Evolutionary conservation across 495 filamentous ascomycete genomes (phyloP).

Genomic region (Talaromyces proteolyticus): DNA sequence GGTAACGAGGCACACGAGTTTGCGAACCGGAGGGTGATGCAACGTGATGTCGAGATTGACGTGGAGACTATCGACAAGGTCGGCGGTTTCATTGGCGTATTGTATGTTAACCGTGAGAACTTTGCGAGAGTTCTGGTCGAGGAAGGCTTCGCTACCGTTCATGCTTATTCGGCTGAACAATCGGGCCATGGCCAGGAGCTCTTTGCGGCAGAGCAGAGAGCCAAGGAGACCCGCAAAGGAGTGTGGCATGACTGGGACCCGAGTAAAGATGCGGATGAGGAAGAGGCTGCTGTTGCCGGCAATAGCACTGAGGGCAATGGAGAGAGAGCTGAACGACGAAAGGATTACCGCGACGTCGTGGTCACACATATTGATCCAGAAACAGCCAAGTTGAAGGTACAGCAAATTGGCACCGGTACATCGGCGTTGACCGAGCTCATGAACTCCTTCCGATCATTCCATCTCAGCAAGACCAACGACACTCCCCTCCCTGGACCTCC

Average conservation of each 20-base stretch:
- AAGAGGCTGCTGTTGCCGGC: slow-evolving; percentile 37
- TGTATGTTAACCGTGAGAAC: slow-evolving; percentile 93
- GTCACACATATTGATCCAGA: slow-evolving; percentile 79
- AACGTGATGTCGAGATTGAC: slow-evolving; percentile 95
- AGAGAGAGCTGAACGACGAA: slow-evolving; percentile 48
- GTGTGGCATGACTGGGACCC: slow-evolving; percentile 95
- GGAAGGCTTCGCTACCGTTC: slow-evolving; percentile 87
- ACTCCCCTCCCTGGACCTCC: slow-evolving; percentile 67
- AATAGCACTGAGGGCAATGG: slow-evolving; percentile 43
- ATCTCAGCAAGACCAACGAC: slow-evolving; percentile 68
- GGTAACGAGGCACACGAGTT: slow-evolving; percentile 92
- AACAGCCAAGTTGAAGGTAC: slow-evolving; percentile 73
- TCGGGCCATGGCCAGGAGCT: slow-evolving; percentile 84
- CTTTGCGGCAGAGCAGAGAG: slow-evolving; percentile 76
- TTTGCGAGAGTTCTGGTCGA: slow-evolving; percentile 92
- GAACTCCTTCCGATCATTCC: slow-evolving; percentile 81
- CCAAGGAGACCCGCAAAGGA: slow-evolving; percentile 81
- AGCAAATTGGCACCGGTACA: slow-evolving; percentile 78
- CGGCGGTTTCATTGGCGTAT: slow-evolving; percentile 92
- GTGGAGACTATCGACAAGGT: slow-evolving; percentile 93
- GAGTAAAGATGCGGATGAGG: slow-evolving; percentile 58
- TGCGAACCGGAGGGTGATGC: slow-evolving; percentile 78
- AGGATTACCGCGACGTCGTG: slow-evolving; percentile 88
- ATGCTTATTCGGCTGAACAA: slow-evolving; percentile 93
- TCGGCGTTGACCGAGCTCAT: slow-evolving; percentile 78